Evolutionary conservation across 2,329 filamentous ascomycete species (phyloP), one percentile per base, ranked within the genome.

Genomic region (Fusarium burgessii): DNA sequence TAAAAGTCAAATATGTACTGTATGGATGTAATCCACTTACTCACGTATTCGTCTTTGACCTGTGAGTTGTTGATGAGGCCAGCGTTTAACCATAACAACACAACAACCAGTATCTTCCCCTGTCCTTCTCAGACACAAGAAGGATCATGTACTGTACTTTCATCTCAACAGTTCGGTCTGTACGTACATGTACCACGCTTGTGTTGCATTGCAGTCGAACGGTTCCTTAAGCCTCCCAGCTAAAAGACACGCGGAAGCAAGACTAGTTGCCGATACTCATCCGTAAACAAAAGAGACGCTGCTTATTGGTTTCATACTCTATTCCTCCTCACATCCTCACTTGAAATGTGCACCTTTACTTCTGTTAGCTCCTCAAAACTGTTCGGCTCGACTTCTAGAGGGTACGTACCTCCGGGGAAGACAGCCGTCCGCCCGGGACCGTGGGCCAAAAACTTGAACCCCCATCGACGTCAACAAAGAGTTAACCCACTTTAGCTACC

Each of bases 181-280:
- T 51, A 51, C 23, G n/a, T 32, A 54, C 36, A 46, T 55, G 51
- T 55, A 55, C 51, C 45, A 36, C 46, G 63, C 32, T 59, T 72
- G 69, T 69, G 65, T 72, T 68, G 68, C 68, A 71, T 71, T 70
- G 69, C 68, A 71, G 56, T 62, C 58, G 68, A 71, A 61, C 51
- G 54, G 63, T 47, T 66, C 63, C 54, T 66, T 46, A 36, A 56
- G 41, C 60, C 60, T 64, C 36, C 47, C 59, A 64, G 49, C 61
- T 63, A 61, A 60, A 51, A 64, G 59, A 64, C 62, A 58, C 62
- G 62, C 68, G 68, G 68, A 72, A 50, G 69, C 69, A 72, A 54
- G 42, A 23, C 60, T 72, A 70, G 66, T 58, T 72, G 69, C 69
- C 68, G 68, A 57, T 23, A 36, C 55, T 57, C 51, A 38, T 47